phyloP scores from a whole-genome alignment of 23 red algal species.

The Pyropia haitanensis region DNA sequence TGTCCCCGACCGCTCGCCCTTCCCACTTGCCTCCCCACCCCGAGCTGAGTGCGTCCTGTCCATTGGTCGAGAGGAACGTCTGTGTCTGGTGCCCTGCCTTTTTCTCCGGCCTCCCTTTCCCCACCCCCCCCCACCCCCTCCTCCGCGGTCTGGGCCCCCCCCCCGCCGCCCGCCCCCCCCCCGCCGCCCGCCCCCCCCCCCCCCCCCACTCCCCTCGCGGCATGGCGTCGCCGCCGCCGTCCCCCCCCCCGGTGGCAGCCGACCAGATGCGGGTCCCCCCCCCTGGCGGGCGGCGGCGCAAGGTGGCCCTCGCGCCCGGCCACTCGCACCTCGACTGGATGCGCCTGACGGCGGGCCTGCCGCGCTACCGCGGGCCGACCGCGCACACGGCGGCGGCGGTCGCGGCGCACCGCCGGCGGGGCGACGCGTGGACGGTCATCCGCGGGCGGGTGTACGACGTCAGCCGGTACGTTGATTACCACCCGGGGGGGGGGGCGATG shows the following conservation, averaged over 20 bases:
- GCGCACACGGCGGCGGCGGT: conserved; percentile 15
- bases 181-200: no score
- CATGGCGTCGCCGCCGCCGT: not conserved
- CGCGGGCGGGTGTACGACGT: conserved; percentile 74
- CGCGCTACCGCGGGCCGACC: conserved; percentile 3
- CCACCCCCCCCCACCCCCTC: no score
- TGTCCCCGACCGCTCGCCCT: no score
- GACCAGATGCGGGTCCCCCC: conserved; percentile 62
- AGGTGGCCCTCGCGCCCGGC: conserved; percentile 53
- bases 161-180: no score
- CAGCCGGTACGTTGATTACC: conserved; percentile 56
- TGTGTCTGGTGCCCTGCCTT: no score
- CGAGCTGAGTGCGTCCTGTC: no score
- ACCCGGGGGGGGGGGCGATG: conserved; percentile 64
- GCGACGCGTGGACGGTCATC: conserved; percentile 47
- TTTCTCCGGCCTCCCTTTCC: no score
- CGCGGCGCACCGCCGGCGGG: conserved; percentile 2
- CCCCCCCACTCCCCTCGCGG: no score
- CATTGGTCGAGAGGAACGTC: no score
- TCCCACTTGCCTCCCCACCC: no score
- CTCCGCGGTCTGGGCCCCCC: no score
- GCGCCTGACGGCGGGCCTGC: conserved; percentile 5
- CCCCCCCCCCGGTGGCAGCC: conserved; percentile 14
- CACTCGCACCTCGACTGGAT: conserved; percentile 77
- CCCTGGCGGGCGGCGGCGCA: conserved; percentile 18